phyloP scores from a whole-genome alignment of 2,329 filamentous ascomycete genomes.

The Colletotrichum siamense region DNA sequence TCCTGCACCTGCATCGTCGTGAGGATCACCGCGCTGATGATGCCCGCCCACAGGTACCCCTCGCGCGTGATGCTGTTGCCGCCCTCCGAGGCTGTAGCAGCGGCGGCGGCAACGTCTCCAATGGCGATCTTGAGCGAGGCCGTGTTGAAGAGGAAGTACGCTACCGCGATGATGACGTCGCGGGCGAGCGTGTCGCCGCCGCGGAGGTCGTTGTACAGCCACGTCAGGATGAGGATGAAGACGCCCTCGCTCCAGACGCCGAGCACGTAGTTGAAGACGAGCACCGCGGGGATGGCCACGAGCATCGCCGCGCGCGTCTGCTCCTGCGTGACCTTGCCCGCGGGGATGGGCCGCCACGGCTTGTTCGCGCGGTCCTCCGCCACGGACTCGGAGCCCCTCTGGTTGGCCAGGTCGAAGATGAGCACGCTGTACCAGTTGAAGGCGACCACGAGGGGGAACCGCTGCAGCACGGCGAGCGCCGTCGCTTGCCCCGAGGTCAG shows the following conservation, averaged over 20 bases:
- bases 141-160: slow-evolving; percentile 32
- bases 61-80: slow-evolving; percentile 1
- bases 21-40: slow-evolving; percentile 27
- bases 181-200: slow-evolving; percentile 28
- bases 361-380: slow-evolving; percentile 35
- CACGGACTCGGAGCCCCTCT: slow-evolving; percentile 26
- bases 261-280: slow-evolving; percentile 23
- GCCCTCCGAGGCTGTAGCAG: not conserved
- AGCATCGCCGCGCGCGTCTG: slow-evolving; percentile 32
- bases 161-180: slow-evolving; percentile 31
- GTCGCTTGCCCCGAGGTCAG: slow-evolving; percentile 3
- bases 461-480: not conserved
- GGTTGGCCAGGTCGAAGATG: slow-evolving; percentile 33
- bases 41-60: slow-evolving; percentile 26
- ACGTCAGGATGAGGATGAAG: slow-evolving; percentile 29
- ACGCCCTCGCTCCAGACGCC: slow-evolving; percentile 26
- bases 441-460: slow-evolving; percentile 14
- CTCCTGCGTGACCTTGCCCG: slow-evolving; percentile 26
- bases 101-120: not conserved
- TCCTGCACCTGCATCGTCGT: slow-evolving; percentile 36
- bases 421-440: slow-evolving; percentile 35
- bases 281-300: slow-evolving; percentile 24
- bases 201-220: slow-evolving; percentile 36
- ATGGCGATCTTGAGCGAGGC: slow-evolving; percentile 28
- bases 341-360: slow-evolving; percentile 35